Evolutionary conservation across 225 moss, liverwort and hornwort species (phyloP), one percentile per base, ranked within the genome.

Genomic region (Polytrichum formosum): DNA sequence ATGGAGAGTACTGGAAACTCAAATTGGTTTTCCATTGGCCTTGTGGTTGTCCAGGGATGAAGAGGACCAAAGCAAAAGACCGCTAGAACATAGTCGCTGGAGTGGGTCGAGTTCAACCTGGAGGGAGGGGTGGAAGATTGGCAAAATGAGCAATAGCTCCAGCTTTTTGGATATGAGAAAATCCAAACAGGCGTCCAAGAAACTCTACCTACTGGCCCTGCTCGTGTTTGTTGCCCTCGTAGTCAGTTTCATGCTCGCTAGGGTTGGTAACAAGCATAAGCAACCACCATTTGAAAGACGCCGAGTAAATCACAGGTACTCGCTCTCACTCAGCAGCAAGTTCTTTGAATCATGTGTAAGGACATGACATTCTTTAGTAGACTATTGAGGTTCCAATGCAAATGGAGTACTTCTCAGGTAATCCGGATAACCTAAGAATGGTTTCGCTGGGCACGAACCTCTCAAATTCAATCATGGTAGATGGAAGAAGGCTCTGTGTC

Each of bases 241-340:
- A 22, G 23, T 62, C 25, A 63, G 17, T 26, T 63, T 63, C 13
- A 26, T 26, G 13, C 62, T 26, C 4, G 26, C 22, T 22, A 63
- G 5, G 27, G 22, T 63, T 26, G 62, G 17, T 63, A 21, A 58
- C 58, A 23, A 58, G 58, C 23, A 20, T 58, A 20, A 20, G 2
- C 58, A 59, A 22, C 59, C 21, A 59, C 21, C 59, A 6, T n/a
- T 23, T 59, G 59, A 20, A n/a, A 22, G 21, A 63, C 62, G 17
- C 62, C 26, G 62, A 28, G 62, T 63, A 63, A 7, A 26, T 63
- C 17, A 63, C 7, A 63, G 62, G 62, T 63, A 26, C 62, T 63
- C 17, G 6, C 62, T 63, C 62, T 27, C 58, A 20, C 58, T 58
- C 58, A 20, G 5, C 58, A 20, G 20, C 19, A n/a, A 56, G 56